Evolutionary conservation across 1,139 yeast genomes (phyloP), one percentile per base, ranked within the genome.

Genomic region (Yamadazyma diospyri): DNA sequence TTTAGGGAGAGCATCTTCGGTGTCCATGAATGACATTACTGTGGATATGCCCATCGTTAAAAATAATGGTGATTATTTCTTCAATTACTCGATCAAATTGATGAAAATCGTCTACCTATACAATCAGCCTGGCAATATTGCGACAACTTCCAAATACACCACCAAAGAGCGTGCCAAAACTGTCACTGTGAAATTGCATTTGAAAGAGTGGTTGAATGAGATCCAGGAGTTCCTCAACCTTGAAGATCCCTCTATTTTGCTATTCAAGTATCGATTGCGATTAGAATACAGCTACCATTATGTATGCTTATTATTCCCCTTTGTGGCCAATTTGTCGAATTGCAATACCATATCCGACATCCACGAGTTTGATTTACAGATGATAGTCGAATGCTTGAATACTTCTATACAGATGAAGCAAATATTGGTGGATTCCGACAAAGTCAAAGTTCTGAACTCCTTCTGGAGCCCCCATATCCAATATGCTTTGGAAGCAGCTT

Each of bases 1-100:
- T 15, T 29, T 47, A 25, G 52, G 50, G n/a, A 42, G 52, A 28
- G 11, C 31, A 4, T 38, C 46, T 12, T 36, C 45, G 10, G 30
- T 47, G 12, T 30, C 26, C 2, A 17, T 38, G 3, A 32, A 34
- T 8, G 44, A 38, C n/a, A 30, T 37, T 6, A 32, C 38, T 2
- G 29, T 33, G 5, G 27, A 22, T 10, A 14, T 11, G 9, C 27
- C 27, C n/a, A 25, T 5, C 11, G 36, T 35, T 5, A 16, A 16
- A 12, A 8, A 14, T 16, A 18, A 15, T 19, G 3, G 5, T n/a
- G 34, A 26, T 19, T 3, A 9, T 11, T 37, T 23, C 18, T 35
- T 35, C 14, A 14, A 24, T 2, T 18, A 25, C 10, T 14, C 26
- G 3, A 30, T 23, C n/a, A 26, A 30, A 16, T 24, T 36, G 5